These are phyloP conservation scores for Solanum arcanum DNA, from an alignment of 257 asterid genomes.

Conservation along the genomic window DNA sequence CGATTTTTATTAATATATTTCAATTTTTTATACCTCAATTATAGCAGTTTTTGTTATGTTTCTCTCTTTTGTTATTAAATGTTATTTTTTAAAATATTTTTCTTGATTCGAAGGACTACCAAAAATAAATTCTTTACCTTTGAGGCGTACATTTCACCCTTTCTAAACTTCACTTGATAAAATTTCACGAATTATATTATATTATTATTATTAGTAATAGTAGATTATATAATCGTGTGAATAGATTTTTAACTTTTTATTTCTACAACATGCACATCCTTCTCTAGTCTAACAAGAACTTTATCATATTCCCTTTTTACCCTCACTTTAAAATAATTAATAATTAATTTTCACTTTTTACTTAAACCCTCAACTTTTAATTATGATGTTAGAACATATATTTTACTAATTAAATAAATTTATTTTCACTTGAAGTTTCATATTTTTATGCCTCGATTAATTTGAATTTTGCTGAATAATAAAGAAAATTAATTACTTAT, in stretches of 20 bases:
- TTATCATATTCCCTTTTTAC: not conserved
- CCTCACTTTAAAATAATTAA: not conserved
- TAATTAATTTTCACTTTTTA: not conserved
- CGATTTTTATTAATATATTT: not conserved
- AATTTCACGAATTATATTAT: too few species aligned
- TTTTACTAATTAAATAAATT: not conserved
- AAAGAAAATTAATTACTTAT: too few species aligned
- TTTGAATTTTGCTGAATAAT: too few species aligned
- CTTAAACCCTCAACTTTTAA: not conserved
- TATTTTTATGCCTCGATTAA: too few species aligned
- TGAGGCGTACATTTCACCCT: fast-evolving
- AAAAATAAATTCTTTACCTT: not conserved
- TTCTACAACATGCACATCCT: not conserved
- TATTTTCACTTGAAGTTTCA: not conserved
- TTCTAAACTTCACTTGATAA: fast-evolving
- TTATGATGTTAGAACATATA: not conserved
- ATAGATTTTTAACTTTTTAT: not conserved
- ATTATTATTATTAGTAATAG: too few species aligned
- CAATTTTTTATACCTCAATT: not conserved
- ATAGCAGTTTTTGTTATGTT: not conserved
- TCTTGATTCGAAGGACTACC: not conserved
- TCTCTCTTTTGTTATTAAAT: not conserved
- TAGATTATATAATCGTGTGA: not conserved
- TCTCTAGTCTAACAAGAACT: not conserved
- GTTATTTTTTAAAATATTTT: not conserved